phyloP scores from a whole-genome alignment of 352 stramenopile genomes.

The Globisporangium takayamanum region DNA sequence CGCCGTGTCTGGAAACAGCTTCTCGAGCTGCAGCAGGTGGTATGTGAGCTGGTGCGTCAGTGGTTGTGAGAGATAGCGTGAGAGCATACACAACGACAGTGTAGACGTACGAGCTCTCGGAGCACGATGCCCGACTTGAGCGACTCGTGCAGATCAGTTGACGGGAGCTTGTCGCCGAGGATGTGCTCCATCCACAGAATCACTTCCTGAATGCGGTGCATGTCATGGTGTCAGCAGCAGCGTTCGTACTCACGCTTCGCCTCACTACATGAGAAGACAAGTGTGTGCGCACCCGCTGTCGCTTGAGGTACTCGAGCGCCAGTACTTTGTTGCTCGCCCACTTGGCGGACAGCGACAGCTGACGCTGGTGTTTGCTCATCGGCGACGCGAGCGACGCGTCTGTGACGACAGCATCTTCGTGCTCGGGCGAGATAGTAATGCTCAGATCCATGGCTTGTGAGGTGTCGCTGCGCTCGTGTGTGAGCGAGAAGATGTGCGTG shows the following conservation, averaged over 20 bases:
- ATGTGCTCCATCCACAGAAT: constrained; percentile 73
- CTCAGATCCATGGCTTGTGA: constrained; percentile 31
- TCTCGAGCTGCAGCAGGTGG: constrained; percentile 27
- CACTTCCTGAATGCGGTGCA: constrained; percentile 30
- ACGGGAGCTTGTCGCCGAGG: constrained; percentile 43
- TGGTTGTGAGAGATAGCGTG: not conserved
- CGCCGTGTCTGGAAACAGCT: constrained; percentile 44
- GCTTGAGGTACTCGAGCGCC: constrained; percentile 65
- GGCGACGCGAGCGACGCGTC: constrained; percentile 31
- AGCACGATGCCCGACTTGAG: constrained; percentile 75
- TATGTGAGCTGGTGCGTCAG: not conserved
- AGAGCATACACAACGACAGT: not conserved
- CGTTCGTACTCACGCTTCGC: not conserved
- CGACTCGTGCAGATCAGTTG: constrained; percentile 49
- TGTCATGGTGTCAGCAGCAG: not conserved
- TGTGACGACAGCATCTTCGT: constrained; percentile 10
- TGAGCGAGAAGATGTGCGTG: too few relatives aligned
- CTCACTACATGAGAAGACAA: not conserved
- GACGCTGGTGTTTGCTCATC: constrained; percentile 67
- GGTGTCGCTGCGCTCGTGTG: too few relatives aligned
- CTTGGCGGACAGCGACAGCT: constrained; percentile 64
- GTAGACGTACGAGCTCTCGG: constrained; percentile 41
- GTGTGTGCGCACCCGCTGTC: constrained; percentile 35
- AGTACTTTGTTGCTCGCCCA: constrained; percentile 71
- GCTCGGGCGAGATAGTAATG: constrained; percentile 29